These are phyloP conservation scores for Nannochloropsis salina DNA, from an alignment of 108 stramenopile species.

Conservation along the genomic window DNA sequence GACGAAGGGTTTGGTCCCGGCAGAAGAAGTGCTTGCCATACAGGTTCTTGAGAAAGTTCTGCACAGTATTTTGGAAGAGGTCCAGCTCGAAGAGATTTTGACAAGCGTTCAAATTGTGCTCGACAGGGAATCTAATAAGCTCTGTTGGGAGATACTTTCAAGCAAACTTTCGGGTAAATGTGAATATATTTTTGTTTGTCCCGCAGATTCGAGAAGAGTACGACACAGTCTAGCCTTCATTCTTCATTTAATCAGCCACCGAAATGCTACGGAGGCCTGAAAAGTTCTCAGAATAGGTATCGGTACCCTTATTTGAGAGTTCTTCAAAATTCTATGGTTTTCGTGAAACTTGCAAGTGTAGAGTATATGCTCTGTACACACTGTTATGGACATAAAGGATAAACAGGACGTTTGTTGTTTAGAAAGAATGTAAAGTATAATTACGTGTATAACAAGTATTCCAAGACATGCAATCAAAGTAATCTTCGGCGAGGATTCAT, in stretches of 20 bases:
- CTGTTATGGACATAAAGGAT: no score
- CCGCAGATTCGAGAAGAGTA: not conserved
- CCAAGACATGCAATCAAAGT: no score
- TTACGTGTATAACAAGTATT: no score
- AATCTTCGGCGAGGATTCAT: no score
- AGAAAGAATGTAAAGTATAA: no score
- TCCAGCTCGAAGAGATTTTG: not conserved
- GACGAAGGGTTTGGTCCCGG: not conserved
- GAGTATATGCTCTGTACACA: no score
- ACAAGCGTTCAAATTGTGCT: not conserved
- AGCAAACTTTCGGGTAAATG: not conserved
- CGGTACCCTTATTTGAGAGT: no score
- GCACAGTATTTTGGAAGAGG: not conserved
- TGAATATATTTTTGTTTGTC: not conserved
- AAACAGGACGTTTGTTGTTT: no score
- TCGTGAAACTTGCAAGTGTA: no score
- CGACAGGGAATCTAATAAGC: not conserved
- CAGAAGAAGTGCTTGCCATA: not conserved
- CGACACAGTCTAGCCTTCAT: not conserved
- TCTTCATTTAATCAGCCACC: not conserved
- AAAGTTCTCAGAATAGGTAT: no score
- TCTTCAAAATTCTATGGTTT: no score
- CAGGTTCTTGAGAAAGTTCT: not conserved
- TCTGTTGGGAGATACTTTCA: not conserved
- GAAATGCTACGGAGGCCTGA: not conserved